These are phyloP conservation scores for Trichoderma citrinoviride DNA, from an alignment of 2,329 filamentous ascomycete species.

Conservation along the genomic window DNA sequence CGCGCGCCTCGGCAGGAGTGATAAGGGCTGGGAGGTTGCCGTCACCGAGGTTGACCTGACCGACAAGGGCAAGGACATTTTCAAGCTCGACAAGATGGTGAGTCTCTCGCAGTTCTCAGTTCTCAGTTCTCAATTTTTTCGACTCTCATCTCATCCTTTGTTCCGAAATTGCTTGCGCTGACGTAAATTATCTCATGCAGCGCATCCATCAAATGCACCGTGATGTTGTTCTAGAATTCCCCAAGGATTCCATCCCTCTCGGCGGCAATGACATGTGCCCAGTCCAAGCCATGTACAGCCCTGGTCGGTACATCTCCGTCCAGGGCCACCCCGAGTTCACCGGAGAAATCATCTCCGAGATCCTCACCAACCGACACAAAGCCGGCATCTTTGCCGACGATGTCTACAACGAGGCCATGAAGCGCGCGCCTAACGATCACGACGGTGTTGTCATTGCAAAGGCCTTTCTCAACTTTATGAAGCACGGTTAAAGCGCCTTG, in stretches of 20 bases:
- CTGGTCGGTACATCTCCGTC: slow-evolving; percentile 40
- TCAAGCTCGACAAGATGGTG: slow-evolving; percentile 38
- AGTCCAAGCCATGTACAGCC: slow-evolving; percentile 45
- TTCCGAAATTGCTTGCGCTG: not conserved
- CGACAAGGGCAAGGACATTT: slow-evolving; percentile 40
- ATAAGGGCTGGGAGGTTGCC: slow-evolving; percentile 46
- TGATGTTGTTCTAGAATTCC: slow-evolving; percentile 43
- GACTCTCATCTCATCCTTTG: too few relatives aligned
- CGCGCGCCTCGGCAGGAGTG: slow-evolving; percentile 38
- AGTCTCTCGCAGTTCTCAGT: not conserved
- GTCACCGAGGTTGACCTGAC: slow-evolving; percentile 42
- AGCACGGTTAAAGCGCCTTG: slow-evolving; percentile 45
- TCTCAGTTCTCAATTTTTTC: too few relatives aligned
- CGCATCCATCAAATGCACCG: slow-evolving; percentile 49
- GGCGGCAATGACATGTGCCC: slow-evolving; percentile 42
- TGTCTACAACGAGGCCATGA: slow-evolving; percentile 65
- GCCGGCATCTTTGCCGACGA: slow-evolving; percentile 68
- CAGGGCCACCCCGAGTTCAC: slow-evolving; percentile 51
- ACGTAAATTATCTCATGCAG: slow-evolving; percentile 26
- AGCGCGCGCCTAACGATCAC: slow-evolving; percentile 63
- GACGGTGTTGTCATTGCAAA: slow-evolving; percentile 75
- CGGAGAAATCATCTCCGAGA: slow-evolving; percentile 39
- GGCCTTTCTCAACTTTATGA: slow-evolving; percentile 74
- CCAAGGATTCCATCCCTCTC: slow-evolving; percentile 40
- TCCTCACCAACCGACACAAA: slow-evolving; percentile 53